These are phyloP conservation scores for Saturnispora ahearnii DNA, from an alignment of 805 yeast species.

Conservation along the genomic window DNA sequence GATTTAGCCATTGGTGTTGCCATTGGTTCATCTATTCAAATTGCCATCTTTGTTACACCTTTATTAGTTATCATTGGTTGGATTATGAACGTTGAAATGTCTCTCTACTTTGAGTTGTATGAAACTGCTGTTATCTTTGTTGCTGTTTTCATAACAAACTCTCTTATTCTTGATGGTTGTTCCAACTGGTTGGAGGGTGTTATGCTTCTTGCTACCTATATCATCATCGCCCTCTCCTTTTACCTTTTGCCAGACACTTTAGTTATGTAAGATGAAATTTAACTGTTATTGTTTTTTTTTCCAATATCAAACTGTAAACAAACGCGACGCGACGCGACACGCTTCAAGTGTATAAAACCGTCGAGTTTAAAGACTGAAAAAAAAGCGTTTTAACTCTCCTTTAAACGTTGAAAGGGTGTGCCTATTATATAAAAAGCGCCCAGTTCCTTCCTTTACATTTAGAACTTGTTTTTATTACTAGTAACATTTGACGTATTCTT, in stretches of 20 bases:
- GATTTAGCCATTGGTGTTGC: slow-evolving; percentile 96
- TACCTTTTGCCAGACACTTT: slow-evolving; percentile 68
- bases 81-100: slow-evolving; percentile 86
- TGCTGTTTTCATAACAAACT: slow-evolving; percentile 80
- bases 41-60: slow-evolving; percentile 92
- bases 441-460: background rate
- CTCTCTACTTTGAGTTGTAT: slow-evolving; percentile 80
- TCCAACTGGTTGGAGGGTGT: slow-evolving; percentile 96
- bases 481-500: no score
- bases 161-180: slow-evolving; percentile 86
- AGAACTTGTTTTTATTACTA: no score
- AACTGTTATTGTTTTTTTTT: background rate
- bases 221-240: slow-evolving; percentile 84
- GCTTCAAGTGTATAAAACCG: background rate
- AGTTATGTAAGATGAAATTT: slow-evolving; percentile 10
- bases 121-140: slow-evolving; percentile 90
- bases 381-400: background rate
- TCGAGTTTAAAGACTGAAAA: background rate
- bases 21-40: slow-evolving; percentile 90
- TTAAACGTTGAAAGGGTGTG: background rate
- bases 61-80: slow-evolving; percentile 93
- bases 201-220: slow-evolving; percentile 79
- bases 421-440: background rate
- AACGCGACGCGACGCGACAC: background rate
- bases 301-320: background rate